Percentiles rank a stretch among this genome's conserved stretches.
phyloP scores from a whole-genome alignment of 139 green algal species.

The Yamagishiella unicocca region DNA sequence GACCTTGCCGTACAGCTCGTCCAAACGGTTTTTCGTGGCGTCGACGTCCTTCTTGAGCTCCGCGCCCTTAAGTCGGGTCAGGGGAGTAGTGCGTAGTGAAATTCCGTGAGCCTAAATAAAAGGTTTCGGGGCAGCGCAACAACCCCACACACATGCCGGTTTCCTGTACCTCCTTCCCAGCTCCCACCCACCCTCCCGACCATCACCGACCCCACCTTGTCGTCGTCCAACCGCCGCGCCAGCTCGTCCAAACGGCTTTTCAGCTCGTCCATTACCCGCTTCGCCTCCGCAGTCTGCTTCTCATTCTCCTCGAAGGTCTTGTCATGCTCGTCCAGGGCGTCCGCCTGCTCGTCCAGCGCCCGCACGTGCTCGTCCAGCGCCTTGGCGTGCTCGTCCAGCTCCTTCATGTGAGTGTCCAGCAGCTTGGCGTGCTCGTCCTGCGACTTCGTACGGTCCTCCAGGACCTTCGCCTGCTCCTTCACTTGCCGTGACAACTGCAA shows the following conservation, averaged over 20 bases:
- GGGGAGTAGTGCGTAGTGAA: too few species aligned
- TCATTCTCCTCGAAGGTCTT: conserved; percentile 35
- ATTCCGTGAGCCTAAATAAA: too few species aligned
- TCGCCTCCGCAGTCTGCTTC: not conserved
- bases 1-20: conserved; percentile 1
- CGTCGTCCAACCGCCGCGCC: not conserved
- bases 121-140: too few species aligned
- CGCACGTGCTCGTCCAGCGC: conserved; percentile 27
- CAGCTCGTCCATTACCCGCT: conserved; percentile 4
- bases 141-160: too few species aligned
- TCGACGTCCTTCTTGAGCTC: not conserved
- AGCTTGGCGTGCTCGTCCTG: not conserved
- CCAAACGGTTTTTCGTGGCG: not conserved
- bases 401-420: conserved; percentile 45
- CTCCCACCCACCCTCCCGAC: not conserved
- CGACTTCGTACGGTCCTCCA: not conserved
- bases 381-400: conserved; percentile 32
- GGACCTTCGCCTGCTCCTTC: not conserved
- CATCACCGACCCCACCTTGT: not conserved
- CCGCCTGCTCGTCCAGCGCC: conserved; percentile 20
- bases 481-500: not conserved
- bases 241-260: not conserved
- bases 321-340: conserved; percentile 29
- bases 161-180: too few species aligned
- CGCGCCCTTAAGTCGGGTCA: too few species aligned